These are phyloP conservation scores for Ophiostoma sp. DNA, from an alignment of 2,329 filamentous ascomycete species.

Conservation along the genomic window DNA sequence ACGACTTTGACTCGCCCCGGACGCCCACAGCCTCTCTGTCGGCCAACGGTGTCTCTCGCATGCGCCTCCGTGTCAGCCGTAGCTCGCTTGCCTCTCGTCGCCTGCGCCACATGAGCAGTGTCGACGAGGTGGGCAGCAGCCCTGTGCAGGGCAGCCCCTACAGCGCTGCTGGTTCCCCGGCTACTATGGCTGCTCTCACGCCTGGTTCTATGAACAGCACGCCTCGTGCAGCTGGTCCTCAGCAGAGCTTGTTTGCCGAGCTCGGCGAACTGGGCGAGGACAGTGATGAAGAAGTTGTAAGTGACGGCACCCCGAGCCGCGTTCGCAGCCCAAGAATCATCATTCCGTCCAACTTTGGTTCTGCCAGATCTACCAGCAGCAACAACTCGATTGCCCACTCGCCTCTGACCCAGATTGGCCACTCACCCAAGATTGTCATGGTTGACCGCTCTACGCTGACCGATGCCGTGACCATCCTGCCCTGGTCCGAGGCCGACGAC, in stretches of 20 bases:
- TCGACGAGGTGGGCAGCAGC: conserved; percentile 45
- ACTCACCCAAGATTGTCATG: conserved; percentile 55
- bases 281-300: conserved; percentile 69
- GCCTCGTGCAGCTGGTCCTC: conserved; percentile 51
- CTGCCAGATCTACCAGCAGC: conserved; percentile 17
- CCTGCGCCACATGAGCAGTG: conserved; percentile 62
- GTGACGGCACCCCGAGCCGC: conserved; percentile 57
- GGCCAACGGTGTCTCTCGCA: conserved; percentile 50
- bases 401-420: conserved; percentile 52
- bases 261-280: conserved; percentile 72
- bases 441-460: conserved; percentile 63
- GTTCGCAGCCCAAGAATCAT: conserved; percentile 48
- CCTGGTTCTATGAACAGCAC: conserved; percentile 55
- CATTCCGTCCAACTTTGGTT: conserved; percentile 41
- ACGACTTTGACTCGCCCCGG: conserved; percentile 62
- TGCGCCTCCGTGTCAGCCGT: conserved; percentile 70
- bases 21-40: conserved; percentile 64
- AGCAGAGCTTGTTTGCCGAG: conserved; percentile 88
- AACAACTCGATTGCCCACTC: conserved; percentile 39
- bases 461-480: conserved; percentile 51
- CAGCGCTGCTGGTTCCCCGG: conserved; percentile 26
- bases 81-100: conserved; percentile 56
- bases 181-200: conserved; percentile 32
- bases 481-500: conserved; percentile 27
- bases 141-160: conserved; percentile 55